phyloP scores from a whole-genome alignment of 208 protist species.

The Leishmania guyanensis region DNA sequence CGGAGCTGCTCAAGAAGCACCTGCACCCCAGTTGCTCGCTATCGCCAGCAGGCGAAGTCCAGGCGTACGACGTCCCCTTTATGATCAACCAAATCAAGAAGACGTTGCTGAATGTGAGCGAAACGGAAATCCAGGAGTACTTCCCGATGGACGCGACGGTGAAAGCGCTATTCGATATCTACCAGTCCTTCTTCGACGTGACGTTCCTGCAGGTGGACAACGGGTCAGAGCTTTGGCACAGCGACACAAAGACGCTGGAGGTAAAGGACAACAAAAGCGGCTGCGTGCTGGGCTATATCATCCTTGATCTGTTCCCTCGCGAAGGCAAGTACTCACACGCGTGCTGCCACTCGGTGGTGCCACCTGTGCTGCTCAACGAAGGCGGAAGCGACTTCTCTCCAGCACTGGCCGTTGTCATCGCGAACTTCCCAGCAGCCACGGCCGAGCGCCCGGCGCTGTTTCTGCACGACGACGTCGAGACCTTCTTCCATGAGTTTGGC shows the following conservation, averaged over 20 bases:
- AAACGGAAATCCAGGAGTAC: slow-evolving; percentile 86
- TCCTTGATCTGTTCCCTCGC: slow-evolving; percentile 85
- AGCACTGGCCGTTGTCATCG: slow-evolving; percentile 73
- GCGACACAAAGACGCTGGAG: slow-evolving; percentile 65
- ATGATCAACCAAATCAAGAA: slow-evolving; percentile 84
- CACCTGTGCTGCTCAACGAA: slow-evolving; percentile 53
- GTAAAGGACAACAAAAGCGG: slow-evolving; percentile 65
- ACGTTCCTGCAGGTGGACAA: slow-evolving; percentile 74
- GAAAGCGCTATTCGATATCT: slow-evolving; percentile 81
- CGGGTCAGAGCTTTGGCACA: slow-evolving; percentile 73
- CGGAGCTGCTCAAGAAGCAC: slow-evolving; percentile 64
- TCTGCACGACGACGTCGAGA: slow-evolving; percentile 79
- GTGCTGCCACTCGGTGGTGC: slow-evolving; percentile 81
- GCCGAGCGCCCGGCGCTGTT: slow-evolving; percentile 77
- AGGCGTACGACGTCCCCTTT: slow-evolving; percentile 81
- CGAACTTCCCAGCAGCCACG: slow-evolving; percentile 77
- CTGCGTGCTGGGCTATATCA: slow-evolving; percentile 72
- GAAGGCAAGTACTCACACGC: slow-evolving; percentile 88
- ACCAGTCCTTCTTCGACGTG: slow-evolving; percentile 84
- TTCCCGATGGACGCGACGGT: slow-evolving; percentile 84
- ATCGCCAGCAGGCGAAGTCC: slow-evolving; percentile 55
- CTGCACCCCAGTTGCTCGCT: slow-evolving; percentile 75
- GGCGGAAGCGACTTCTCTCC: slow-evolving; percentile 72
- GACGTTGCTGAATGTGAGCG: slow-evolving; percentile 79
- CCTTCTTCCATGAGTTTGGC: slow-evolving; percentile 93